Base-by-base conservation (phyloP, 108 stramenopile species). In the Skeletonema menzelii region DNA sequence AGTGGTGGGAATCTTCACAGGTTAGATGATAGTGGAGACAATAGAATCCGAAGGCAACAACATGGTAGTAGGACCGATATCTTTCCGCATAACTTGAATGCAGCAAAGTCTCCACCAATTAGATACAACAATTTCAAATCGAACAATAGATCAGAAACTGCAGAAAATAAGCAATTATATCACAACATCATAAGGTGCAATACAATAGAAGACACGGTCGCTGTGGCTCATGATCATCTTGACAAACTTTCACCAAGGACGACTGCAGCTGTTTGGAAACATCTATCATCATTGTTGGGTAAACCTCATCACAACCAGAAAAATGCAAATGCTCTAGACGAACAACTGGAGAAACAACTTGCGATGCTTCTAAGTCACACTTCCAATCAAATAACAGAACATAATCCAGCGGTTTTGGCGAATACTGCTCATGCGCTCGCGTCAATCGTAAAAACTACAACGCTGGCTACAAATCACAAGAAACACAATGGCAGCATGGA, bases 341-440 rank as follows among this genome's bases (percentile, higher is more conserved):
- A 42, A 4, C 40, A n/a, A n/a, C 40, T 42, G 57, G 11, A 15
- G 57, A 13, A 14, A 30, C 26, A 60, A 10, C 59, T 60, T 31
- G 59, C 4, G 0, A 8, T 22, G 6, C 17, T 60, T 19, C 59
- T 60, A 0, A 20, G 30, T 17, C 59, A 60, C n/a, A 60, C 59
- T 10, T 31, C 31, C 19, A 60, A 24, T 35, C n/a, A 60, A 60
- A 60, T 60, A 20, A 1, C n/a, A 8, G 30, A 11, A 31, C 19
- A 19, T 1, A 31, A 31, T 35, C 59, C 59, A 17, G 2, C 59
- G 1, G 37, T 60, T 8, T 19, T 60, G 28, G 28, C 32, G 11
- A 60, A 24, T 31, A 35, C 34, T 35, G 24, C 59, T 19, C 59
- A 60, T 17, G 59, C 59, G 10, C 59, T 60, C 7, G 59, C 59